Conservation (phyloP, 129 eudicot species). For the Mikania micrantha region DNA sequence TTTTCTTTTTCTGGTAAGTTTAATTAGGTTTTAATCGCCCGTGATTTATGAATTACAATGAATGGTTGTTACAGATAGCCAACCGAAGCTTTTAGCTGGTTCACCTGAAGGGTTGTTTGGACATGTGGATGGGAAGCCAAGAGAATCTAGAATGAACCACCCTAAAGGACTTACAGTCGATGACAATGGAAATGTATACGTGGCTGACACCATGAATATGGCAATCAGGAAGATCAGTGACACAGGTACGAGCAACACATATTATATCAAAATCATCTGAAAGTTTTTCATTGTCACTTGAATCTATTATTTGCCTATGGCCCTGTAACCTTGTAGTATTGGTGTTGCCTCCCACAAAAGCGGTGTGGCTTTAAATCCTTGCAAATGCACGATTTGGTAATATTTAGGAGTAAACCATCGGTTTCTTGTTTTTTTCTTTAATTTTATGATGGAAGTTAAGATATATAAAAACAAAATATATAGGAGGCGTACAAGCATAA, state of each 20-base stretch:
- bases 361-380: too few relatives aligned
- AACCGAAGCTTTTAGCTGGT: constrained; percentile 82
- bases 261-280: too few relatives aligned
- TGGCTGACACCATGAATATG: constrained; percentile 93
- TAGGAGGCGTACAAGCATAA: too few relatives aligned
- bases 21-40: neutral
- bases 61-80: constrained; percentile 53
- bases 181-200: constrained; percentile 72
- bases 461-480: neutral
- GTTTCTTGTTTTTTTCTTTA: neutral
- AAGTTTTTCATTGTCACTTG: too few relatives aligned
- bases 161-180: constrained; percentile 83
- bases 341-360: too few relatives aligned
- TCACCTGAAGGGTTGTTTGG: constrained; percentile 80
- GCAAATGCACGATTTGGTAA: too few relatives aligned
- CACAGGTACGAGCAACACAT: too few relatives aligned
- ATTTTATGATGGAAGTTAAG: neutral
- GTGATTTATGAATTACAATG: neutral
- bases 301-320: too few relatives aligned
- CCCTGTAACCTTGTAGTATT: too few relatives aligned
- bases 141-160: constrained; percentile 84
- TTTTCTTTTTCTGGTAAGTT: neutral
- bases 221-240: constrained; percentile 86
- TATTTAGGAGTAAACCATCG: too few relatives aligned
- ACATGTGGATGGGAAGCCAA: constrained; percentile 82